Base-by-base conservation (phyloP, 768 basidiomycete species). In the Nidularia sp. region DNA sequence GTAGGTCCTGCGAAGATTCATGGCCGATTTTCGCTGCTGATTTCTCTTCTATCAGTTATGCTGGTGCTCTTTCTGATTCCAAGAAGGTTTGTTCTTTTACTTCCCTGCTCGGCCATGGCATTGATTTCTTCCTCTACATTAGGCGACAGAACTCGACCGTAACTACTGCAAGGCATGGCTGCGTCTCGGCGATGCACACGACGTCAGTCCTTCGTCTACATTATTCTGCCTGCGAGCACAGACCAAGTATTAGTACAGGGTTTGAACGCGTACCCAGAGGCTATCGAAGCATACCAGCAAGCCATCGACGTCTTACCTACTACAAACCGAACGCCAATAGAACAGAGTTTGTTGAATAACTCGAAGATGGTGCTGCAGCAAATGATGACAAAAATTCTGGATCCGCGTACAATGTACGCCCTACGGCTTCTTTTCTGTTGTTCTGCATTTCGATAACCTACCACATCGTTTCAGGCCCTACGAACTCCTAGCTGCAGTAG, bases 241-340 rank as follows among this genome's bases (percentile, higher is more conserved):
- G n/a, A n/a, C 15, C 5, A 10, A 48, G 22, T 32, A 32, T 3
- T 15, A 41, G 39, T 35, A 45, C 33, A 64, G 62, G 62, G 51
- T 5, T 34, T 62, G 29, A 49, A 49, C 25, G 42, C 48, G 29
- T 57, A 59, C 36, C 50, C 56, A 2, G 61, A 64, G 41, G 58
- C 60, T 48, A 64, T 62, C 41, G 59, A 62, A 36, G 55, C 59
- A 5, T 62, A 59, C 45, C 52, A 54, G 31, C 45, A 22, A 43
- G 61, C 59, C 6, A 43, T 56, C 3, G 42, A 41, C 18, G 18
- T 42, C 18, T 33, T 50, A 6, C 9, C 53, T 6, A 6, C 49
- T 8, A 9, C 43, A 44, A n/a, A 22, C 44, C 33, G 45, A 56
- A 32, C 51, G 25, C 25, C 15, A 41, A 12, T 18, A 41, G 12